Conservation (phyloP, 1,139 yeast genomes). For the Sugiyamaella grinbergsii region DNA sequence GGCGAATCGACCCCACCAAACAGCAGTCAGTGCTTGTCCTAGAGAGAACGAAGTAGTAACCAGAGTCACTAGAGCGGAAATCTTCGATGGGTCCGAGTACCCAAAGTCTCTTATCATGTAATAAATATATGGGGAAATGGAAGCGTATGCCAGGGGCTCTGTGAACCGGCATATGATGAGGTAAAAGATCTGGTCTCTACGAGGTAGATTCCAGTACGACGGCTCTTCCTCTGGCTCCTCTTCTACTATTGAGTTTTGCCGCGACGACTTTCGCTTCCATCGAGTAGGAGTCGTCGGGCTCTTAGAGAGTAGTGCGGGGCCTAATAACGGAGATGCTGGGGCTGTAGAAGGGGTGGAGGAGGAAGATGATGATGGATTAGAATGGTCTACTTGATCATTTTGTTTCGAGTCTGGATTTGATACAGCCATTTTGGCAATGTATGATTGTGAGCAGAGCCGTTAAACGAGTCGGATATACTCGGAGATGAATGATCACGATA, state of each 20-base stretch:
- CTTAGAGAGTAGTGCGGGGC: conserved; percentile 16
- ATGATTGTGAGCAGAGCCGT: too few species aligned
- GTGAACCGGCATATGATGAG: conserved; percentile 47
- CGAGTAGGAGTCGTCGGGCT: conserved; percentile 16
- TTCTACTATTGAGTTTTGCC: background rate
- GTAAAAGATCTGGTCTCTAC: conserved; percentile 34
- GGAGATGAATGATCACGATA: too few species aligned
- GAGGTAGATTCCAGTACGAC: conserved; percentile 36
- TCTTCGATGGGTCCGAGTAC: conserved; percentile 53
- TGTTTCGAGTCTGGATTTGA: conserved; percentile 1
- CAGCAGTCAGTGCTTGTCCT: conserved; percentile 55
- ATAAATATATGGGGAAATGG: conserved; percentile 62
- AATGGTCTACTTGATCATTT: background rate
- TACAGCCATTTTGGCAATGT: conserved; percentile 2
- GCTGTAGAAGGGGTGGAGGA: background rate
- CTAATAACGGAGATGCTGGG: conserved; percentile 11
- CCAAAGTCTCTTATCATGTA: conserved; percentile 62
- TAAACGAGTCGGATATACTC: background rate
- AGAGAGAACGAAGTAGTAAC: conserved; percentile 56
- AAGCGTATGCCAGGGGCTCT: conserved; percentile 64
- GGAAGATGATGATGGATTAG: background rate
- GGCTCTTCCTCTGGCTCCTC: conserved; percentile 25
- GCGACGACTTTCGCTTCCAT: conserved; percentile 21
- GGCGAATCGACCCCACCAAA: conserved; percentile 59
- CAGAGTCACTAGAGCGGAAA: conserved; percentile 52